phyloP scores from a whole-genome alignment of 2,329 filamentous ascomycete genomes.

The Fusarium sp. region DNA sequence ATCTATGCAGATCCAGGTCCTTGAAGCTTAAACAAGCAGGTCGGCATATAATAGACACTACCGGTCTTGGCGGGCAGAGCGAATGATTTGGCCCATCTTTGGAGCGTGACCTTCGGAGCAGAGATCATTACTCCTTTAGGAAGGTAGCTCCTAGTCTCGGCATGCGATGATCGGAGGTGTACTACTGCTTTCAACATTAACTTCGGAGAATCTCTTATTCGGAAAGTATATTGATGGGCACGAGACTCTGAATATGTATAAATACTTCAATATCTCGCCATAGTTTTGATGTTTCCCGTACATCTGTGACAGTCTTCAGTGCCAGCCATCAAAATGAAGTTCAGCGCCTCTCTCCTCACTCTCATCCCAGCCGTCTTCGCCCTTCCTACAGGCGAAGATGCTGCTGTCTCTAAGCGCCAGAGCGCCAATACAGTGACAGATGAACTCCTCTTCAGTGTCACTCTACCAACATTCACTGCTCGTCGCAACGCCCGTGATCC shows the following conservation, averaged over 20 bases:
- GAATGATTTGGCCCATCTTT: conserved; percentile 15
- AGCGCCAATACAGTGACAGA: conserved; percentile 52
- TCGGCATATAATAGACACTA: not conserved
- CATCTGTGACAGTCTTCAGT: not conserved
- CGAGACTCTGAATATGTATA: not conserved
- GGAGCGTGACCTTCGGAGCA: conserved; percentile 18
- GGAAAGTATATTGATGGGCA: too few species aligned
- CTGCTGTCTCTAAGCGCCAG: conserved; percentile 31
- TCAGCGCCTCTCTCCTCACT: conserved; percentile 34
- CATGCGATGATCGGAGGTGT: not conserved
- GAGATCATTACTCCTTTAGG: conserved; percentile 30
- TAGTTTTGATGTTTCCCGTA: not conserved
- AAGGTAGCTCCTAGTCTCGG: conserved; percentile 12
- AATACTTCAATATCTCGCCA: not conserved
- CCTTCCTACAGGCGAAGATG: conserved; percentile 25
- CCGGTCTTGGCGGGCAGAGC: not conserved
- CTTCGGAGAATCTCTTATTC: not conserved
- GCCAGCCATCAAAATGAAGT: conserved; percentile 46
- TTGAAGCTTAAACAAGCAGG: conserved; percentile 7
- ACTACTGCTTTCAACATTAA: not conserved
- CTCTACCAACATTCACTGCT: conserved; percentile 53
- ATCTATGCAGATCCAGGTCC: conserved; percentile 16
- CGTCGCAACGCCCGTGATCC: conserved; percentile 54
- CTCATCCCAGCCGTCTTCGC: conserved; percentile 40
- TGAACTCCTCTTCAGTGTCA: conserved; percentile 55